Base-by-base conservation (phyloP, 202 grass and related monocot species). In the Panicum hallii region DNA sequence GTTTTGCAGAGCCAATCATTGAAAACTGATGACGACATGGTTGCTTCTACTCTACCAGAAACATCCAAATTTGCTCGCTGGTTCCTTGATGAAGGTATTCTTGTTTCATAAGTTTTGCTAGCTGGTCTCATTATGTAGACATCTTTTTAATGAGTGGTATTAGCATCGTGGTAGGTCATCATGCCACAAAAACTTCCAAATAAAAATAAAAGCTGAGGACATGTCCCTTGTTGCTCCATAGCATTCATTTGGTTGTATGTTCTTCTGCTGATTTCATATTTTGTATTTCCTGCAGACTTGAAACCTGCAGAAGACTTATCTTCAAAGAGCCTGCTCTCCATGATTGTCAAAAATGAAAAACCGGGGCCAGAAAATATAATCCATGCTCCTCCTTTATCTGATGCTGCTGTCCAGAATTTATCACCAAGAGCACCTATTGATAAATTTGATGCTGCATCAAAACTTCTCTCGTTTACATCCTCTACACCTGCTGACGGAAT, bases 51-150 rank as follows among this genome's bases (percentile, higher is more conserved):
- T 61, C 38, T 91, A 70, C 74, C 90, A 77, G 93, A 94, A 93
- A 90, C 91, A 80, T 97, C 97, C 63, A 99, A 97, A 86, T 99
- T 99, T 80, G 85, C 97, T 88, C 78, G 13, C 75, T 99, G 97
- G 93, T 99, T 97, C 79, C 47, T 46, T 63, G 80, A 95, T 82
- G 91, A 95, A 94, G 93, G 97, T 99, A 91, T 81, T 75, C 72
- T 23, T 63, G 23, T 53, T 84, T 83, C 81, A 54, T 90, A 62
- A 82, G 64, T 82, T 71, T 71, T 64, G n/a, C 42, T 67, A 62
- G 43, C 12, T 69, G 11, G 17, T 62, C 54, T 22, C 9, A 57
- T 71, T 81, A 65, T 70, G 32, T 47, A 11, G 20, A 26, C 53
- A 50, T 47, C 36, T 64, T 38, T 38, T 38, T 38, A 38, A 38